Base-by-base conservation (phyloP, 495 filamentous ascomycete species). In the Rhypophila decipiens region DNA sequence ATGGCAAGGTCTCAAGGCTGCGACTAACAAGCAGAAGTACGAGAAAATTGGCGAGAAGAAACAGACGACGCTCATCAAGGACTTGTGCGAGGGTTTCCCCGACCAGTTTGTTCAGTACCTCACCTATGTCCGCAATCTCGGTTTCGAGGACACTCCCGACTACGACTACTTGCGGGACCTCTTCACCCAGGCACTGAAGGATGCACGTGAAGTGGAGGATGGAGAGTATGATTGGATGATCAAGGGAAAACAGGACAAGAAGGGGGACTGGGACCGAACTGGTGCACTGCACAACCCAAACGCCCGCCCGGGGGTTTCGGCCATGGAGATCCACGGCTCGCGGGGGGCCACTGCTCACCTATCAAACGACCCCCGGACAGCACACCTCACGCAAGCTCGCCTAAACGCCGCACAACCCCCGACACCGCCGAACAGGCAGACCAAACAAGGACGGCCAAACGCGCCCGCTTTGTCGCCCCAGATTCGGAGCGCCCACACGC, bases 161-260 rank as follows among this genome's bases (percentile, higher is more conserved):
- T 99, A 99, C 72, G 93, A 99, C 62, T 95, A 95, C 65, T 82
- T 97, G 35, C 87, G 93, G 22, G 93, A 96, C 55, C 81, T 99
- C 24, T 90, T 99, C 74, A 95, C 93, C 2, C 86, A 95, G 67
- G 88, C 93, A n/a, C 77, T 97, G 37, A 95, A 96, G 77, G 87
- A 88, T 52, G 86, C 86, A 5, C 90, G 90, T 33, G 90, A 95
- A 54, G 85, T 96, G 11, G 93, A 99, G 58, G 93, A 99, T 72
- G 93, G 94, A 50, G 94, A 99, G 62, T 99, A 97, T 64, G 93
- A 99, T 67, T 99, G 93, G 93, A 96, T 97, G 94, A 96, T 96
- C 77, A 75, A 95, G 47, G 93, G 88, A 75, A 94, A 95, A 64
- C 90, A 90, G 51, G 91, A 97, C 69, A 87, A 86, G 57, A 95